phyloP scores from a whole-genome alignment of 768 basidiomycete species.

The Boletus rubescentipes region DNA sequence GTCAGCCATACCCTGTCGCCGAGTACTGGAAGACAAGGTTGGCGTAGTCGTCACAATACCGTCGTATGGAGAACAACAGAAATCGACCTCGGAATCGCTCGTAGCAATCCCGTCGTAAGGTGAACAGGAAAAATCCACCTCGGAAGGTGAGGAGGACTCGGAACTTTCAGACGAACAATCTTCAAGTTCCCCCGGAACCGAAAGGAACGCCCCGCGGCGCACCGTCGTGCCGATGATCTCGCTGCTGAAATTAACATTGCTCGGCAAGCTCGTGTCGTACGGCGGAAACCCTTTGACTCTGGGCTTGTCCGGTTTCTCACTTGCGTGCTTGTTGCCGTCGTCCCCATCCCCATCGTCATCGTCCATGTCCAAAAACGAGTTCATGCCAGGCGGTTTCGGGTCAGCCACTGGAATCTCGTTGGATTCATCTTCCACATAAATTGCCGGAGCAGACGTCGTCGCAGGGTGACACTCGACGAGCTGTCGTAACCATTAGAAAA shows the following conservation, averaged over 20 bases:
- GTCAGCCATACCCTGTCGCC: conserved; percentile 14
- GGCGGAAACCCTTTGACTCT: conserved; percentile 3
- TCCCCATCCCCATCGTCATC: neutral
- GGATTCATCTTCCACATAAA: conserved; percentile 21
- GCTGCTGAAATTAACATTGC: conserved; percentile 10
- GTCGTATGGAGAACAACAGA: neutral
- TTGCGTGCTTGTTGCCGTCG: neutral
- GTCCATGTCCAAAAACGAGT: conserved; percentile 16
- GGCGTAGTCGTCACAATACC: neutral
- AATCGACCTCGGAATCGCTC: neutral
- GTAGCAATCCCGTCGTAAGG: neutral
- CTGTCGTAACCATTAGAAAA: neutral
- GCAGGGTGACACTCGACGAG: conserved; percentile 14
- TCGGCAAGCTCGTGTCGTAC: conserved; percentile 9
- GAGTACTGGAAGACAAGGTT: neutral
- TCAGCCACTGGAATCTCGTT: conserved; percentile 3
- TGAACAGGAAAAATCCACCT: neutral
- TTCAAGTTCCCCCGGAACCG: neutral
- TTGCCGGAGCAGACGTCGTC: conserved; percentile 16
- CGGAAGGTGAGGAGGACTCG: too few species aligned
- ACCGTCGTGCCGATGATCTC: conserved; percentile 14
- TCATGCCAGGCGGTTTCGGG: conserved; percentile 4
- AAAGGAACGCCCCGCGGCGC: conserved; percentile 13
- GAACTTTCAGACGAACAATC: neutral
- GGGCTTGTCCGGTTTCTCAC: neutral